Evolutionary conservation across 805 yeast genomes (phyloP).

Genomic region (Grigorovia jiainica): DNA sequence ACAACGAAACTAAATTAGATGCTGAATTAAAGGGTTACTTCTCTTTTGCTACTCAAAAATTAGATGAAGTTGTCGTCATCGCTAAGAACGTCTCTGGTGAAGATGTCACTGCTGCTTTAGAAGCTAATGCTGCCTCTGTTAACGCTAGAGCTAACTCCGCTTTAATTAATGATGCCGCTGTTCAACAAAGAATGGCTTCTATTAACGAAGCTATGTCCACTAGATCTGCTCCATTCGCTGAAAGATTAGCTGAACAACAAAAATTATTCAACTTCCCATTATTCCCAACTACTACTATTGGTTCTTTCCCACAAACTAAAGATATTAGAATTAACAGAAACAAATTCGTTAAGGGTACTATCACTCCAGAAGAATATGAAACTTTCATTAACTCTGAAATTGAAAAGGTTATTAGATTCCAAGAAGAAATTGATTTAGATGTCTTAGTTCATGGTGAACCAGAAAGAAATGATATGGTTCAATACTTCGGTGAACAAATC

Average conservation of each 20-base stretch:
- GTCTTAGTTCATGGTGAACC: conserved; percentile 99
- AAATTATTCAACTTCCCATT: conserved; percentile 83
- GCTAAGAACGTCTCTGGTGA: conserved; percentile 81
- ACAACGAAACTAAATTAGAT: conserved; percentile 83
- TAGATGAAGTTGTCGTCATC: conserved; percentile 80
- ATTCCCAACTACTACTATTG: conserved; percentile 99
- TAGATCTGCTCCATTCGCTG: conserved; percentile 80
- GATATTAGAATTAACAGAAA: conserved; percentile 98
- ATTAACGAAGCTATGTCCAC: conserved; percentile 67
- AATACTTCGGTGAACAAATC: conserved; percentile 98
- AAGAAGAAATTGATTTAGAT: conserved; percentile 97
- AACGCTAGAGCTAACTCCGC: conserved; percentile 78
- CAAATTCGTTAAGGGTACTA: conserved; percentile 95
- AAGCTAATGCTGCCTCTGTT: conserved; percentile 80
- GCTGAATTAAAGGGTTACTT: conserved; percentile 94
- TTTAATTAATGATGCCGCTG: conserved; percentile 86
- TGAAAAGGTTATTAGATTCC: conserved; percentile 93
- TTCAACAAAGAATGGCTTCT: conserved; percentile 74
- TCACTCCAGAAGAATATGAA: conserved; percentile 92
- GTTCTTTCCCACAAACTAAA: conserved; percentile 99
- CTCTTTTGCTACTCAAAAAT: conserved; percentile 96
- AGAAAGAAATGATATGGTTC: conserved; percentile 99
- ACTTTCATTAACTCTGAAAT: conserved; percentile 94
- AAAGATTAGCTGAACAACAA: conserved; percentile 83
- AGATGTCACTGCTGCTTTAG: conserved; percentile 67